Percentiles rank a stretch among this genome's conserved stretches.
phyloP scores from a whole-genome alignment of 306 rosid species.

The Trifolium subterraneum region DNA sequence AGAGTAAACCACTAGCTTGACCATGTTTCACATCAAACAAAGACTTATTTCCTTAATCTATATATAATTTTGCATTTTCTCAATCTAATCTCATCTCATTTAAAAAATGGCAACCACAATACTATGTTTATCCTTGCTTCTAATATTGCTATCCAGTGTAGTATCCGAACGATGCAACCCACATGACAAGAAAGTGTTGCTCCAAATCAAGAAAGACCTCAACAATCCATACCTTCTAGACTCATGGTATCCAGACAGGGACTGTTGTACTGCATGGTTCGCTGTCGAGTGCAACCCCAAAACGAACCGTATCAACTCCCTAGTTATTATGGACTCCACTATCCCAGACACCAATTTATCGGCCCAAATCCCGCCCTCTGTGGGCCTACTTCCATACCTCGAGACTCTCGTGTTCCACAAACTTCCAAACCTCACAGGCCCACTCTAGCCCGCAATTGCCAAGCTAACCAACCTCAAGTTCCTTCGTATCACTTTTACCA shows the following conservation, averaged over 20 bases:
- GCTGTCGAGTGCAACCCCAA: constrained; percentile 49
- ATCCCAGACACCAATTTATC: constrained; percentile 30
- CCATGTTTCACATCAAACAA: too few relatives aligned
- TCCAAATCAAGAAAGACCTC: constrained; percentile 63
- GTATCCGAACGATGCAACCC: constrained; percentile 62
- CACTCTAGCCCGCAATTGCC: constrained; percentile 64
- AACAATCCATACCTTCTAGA: constrained; percentile 62
- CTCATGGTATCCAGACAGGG: constrained; percentile 66
- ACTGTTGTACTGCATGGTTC: constrained; percentile 76
- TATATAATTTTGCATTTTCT: too few relatives aligned
- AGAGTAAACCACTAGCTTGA: too few relatives aligned
- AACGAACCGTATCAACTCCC: constrained; percentile 66
- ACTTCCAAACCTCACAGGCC: constrained; percentile 64
- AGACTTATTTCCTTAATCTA: too few relatives aligned
- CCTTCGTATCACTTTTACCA: constrained; percentile 57
- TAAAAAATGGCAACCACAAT: background rate
- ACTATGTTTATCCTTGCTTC: background rate
- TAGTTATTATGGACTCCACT: constrained; percentile 38
- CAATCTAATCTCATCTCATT: too few relatives aligned
- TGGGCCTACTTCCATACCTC: constrained; percentile 60
- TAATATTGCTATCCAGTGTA: constrained; percentile 26
- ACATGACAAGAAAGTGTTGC: constrained; percentile 63
- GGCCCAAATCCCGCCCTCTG: constrained; percentile 63
- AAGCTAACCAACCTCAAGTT: constrained; percentile 57
- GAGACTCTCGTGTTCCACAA: constrained; percentile 59